A percentile compares a stretch with the other conserved stretches of the same genome.
phyloP scores from a whole-genome alignment of 2,329 filamentous ascomycete genomes.

The Paracorniculantispora psalliotae region DNA sequence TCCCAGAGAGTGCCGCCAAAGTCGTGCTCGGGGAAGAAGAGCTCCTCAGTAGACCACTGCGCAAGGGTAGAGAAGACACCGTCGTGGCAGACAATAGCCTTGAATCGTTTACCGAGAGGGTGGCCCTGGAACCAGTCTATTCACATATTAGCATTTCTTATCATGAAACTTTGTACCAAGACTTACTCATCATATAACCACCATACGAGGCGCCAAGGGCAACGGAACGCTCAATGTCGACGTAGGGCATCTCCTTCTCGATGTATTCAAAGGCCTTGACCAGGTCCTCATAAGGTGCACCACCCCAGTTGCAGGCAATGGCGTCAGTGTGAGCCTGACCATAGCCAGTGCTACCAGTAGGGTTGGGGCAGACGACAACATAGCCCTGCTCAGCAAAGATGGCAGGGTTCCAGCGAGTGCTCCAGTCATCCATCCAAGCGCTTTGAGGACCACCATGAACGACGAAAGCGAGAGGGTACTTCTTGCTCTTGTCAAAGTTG shows the following conservation, averaged over 20 bases:
- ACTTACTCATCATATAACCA: slow-evolving; percentile 67
- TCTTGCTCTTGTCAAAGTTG: slow-evolving; percentile 62
- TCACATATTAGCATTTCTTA: neutral
- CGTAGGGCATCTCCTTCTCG: slow-evolving; percentile 57
- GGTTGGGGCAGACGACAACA: slow-evolving; percentile 75
- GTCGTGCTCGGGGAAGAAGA: slow-evolving; percentile 67
- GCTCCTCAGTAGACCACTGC: slow-evolving; percentile 60
- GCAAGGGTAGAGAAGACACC: slow-evolving; percentile 72
- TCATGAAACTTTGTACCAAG: neutral
- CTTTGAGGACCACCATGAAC: slow-evolving; percentile 82
- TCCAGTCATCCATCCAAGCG: slow-evolving; percentile 72
- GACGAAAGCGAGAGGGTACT: slow-evolving; percentile 72
- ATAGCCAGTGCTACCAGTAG: slow-evolving; percentile 78
- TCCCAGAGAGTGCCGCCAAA: slow-evolving; percentile 60
- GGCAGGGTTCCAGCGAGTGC: slow-evolving; percentile 79
- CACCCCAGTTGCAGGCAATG: slow-evolving; percentile 79
- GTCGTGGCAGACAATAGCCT: slow-evolving; percentile 83
- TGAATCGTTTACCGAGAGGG: slow-evolving; percentile 75
- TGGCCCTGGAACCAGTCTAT: slow-evolving; percentile 86
- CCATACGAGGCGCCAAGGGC: slow-evolving; percentile 72
- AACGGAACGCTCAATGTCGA: slow-evolving; percentile 65
- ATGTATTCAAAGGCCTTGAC: slow-evolving; percentile 74
- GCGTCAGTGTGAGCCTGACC: slow-evolving; percentile 72
- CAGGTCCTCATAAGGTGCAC: slow-evolving; percentile 76
- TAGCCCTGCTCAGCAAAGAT: slow-evolving; percentile 86